Percentiles rank a stretch among this genome's conserved stretches.
Evolutionary conservation across 139 green algal species (phyloP).

Genomic region (Coelastrella sp.): DNA sequence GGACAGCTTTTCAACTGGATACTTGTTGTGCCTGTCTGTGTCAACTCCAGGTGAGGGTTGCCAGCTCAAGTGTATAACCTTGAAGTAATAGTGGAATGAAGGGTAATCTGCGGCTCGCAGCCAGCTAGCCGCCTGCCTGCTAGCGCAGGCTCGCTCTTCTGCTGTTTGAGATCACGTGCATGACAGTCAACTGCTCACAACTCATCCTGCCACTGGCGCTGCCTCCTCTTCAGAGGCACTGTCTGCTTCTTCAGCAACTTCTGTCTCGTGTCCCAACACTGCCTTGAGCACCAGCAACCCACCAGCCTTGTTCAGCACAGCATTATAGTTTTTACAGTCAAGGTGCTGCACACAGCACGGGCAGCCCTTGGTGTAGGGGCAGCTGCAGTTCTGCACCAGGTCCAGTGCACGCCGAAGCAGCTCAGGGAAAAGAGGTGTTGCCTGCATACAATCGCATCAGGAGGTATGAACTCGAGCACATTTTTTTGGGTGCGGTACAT

Average conservation of each 20-base stretch:
- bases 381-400: conserved; percentile 82
- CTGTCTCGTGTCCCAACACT: conserved; percentile 43
- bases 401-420: conserved; percentile 79
- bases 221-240: not conserved
- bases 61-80: too few species aligned
- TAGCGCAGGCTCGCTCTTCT: too few species aligned
- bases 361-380: conserved; percentile 73
- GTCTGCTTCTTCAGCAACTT: not conserved
- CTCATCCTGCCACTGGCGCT: not conserved
- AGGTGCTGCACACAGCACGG: conserved; percentile 90
- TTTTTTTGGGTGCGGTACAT: too few species aligned
- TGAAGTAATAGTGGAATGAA: too few species aligned
- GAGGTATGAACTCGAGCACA: too few species aligned
- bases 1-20: too few species aligned
- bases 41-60: too few species aligned
- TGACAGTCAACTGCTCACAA: not conserved
- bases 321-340: conserved; percentile 85
- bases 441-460: conserved; percentile 47
- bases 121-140: too few species aligned
- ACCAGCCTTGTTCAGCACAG: conserved; percentile 52
- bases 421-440: conserved; percentile 70
- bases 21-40: too few species aligned
- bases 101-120: too few species aligned
- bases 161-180: too few species aligned
- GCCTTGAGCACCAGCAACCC: conserved; percentile 53